These are phyloP conservation scores for Cladochytrium replicatum DNA, from an alignment of 192 early-diverging fungal species.

Conservation along the genomic window DNA sequence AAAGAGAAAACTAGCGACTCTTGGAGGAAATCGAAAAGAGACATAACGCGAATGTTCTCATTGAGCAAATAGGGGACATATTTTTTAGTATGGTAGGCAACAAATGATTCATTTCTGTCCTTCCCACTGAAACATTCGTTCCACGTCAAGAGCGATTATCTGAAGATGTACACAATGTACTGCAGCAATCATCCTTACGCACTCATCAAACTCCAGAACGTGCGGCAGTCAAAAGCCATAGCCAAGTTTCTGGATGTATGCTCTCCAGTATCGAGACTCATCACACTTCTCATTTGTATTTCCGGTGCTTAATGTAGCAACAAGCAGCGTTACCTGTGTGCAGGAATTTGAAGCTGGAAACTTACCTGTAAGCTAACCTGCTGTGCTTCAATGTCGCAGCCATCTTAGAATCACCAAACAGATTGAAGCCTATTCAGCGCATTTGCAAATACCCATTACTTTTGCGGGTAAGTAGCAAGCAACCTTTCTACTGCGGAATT, in stretches of 20 bases:
- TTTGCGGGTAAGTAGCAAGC: conserved; percentile 20
- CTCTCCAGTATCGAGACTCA: background rate
- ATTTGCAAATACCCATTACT: conserved; percentile 52
- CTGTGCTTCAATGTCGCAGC: too few species aligned
- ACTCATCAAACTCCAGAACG: conserved; percentile 41
- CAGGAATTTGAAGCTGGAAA: conserved; percentile 29
- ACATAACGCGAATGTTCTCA: too few species aligned
- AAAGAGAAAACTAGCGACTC: conserved; percentile 10
- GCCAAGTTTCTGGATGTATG: conserved; percentile 40
- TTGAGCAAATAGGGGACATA: conserved; percentile 39
- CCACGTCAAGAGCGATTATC: conserved; percentile 33
- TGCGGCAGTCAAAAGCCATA: conserved; percentile 26
- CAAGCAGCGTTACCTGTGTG: conserved; percentile 16
- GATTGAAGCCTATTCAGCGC: conserved; percentile 46
- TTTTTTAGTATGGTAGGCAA: conserved; percentile 34
- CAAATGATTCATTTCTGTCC: background rate
- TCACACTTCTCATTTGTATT: conserved; percentile 8
- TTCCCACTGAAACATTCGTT: conserved; percentile 6
- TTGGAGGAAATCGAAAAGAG: too few species aligned
- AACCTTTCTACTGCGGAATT: conserved; percentile 4
- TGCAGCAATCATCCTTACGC: conserved; percentile 53
- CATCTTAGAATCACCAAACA: too few species aligned
- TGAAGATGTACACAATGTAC: conserved; percentile 57
- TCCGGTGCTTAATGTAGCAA: conserved; percentile 11
- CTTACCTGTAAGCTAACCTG: conserved; percentile 22